These are phyloP conservation scores for Kwoniella botswanensis DNA, from an alignment of 768 basidiomycete species.

Conservation along the genomic window DNA sequence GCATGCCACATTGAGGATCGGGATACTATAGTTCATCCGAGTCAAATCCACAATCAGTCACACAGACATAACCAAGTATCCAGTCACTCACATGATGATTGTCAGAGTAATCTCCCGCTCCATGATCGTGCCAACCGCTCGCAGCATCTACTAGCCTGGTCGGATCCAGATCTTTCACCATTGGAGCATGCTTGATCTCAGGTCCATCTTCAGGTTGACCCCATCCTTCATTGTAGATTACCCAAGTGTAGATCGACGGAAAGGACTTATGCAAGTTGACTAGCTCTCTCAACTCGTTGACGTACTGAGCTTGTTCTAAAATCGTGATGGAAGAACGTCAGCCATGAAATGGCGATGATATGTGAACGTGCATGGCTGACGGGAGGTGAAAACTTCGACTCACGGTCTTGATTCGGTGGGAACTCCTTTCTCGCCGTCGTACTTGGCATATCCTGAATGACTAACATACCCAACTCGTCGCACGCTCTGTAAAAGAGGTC, in stretches of 20 bases:
- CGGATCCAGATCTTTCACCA: conserved; percentile 28
- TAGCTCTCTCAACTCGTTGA: conserved; percentile 25
- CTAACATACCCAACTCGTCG: conserved; percentile 35
- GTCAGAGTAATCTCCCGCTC: conserved; percentile 35
- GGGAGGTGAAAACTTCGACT: not conserved
- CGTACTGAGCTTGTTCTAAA: conserved; percentile 34
- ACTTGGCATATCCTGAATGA: conserved; percentile 40
- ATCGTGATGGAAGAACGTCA: not conserved
- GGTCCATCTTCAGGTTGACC: conserved; percentile 28
- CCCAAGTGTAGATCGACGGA: conserved; percentile 37
- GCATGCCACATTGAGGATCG: conserved; percentile 30
- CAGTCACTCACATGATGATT: conserved; percentile 30
- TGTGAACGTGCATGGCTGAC: not conserved
- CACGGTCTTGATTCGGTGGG: conserved; percentile 20
- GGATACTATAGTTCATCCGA: conserved; percentile 19
- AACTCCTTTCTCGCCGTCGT: conserved; percentile 13
- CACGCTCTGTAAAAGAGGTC: conserved; percentile 37
- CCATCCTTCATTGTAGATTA: conserved; percentile 43
- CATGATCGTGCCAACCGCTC: conserved; percentile 35
- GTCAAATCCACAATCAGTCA: not conserved
- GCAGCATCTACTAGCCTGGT: conserved; percentile 28
- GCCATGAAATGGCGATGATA: not conserved
- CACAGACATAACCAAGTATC: no score
- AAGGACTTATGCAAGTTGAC: conserved; percentile 34
- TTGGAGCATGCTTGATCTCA: conserved; percentile 24